These are phyloP conservation scores for Ceratocystis smalleyi DNA, from an alignment of 2,329 filamentous ascomycete species.

Conservation along the genomic window DNA sequence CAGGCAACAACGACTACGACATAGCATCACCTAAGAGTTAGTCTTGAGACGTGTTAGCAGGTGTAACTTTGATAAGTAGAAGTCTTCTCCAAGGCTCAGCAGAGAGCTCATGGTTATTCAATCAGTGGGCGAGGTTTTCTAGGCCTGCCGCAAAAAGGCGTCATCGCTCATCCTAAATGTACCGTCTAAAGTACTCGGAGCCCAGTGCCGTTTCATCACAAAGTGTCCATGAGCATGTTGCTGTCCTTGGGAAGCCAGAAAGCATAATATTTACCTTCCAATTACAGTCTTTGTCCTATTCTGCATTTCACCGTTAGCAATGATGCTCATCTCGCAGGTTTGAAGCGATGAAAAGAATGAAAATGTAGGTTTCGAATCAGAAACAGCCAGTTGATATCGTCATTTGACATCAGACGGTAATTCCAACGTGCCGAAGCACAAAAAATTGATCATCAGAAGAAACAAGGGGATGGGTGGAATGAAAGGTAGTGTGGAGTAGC, in stretches of 20 bases:
- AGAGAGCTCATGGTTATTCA: conserved; percentile 12
- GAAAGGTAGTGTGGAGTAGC: not conserved
- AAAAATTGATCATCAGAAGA: conserved; percentile 41
- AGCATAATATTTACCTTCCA: conserved; percentile 14
- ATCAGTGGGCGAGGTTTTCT: conserved; percentile 99
- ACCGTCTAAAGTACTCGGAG: conserved; percentile 50
- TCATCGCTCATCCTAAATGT: conserved; percentile 54
- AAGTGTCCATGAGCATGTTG: conserved; percentile 19
- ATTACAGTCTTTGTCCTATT: conserved; percentile 12
- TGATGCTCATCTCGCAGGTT: conserved; percentile 1
- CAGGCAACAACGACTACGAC: not conserved
- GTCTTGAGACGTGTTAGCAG: not conserved
- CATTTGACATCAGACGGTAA: conserved; percentile 80
- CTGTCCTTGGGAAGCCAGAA: conserved; percentile 15
- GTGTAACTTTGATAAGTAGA: not conserved
- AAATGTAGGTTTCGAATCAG: conserved; percentile 38
- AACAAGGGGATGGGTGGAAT: not conserved
- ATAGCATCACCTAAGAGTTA: not conserved
- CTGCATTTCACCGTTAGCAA: conserved; percentile 24
- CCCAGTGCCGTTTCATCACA: conserved; percentile 95
- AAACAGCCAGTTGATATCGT: conserved; percentile 73
- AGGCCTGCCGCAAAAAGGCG: conserved; percentile 94
- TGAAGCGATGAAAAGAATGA: not conserved
- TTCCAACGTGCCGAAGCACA: conserved; percentile 63
- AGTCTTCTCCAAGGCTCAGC: not conserved